Percentiles rank a stretch among this genome's conserved stretches.
Evolutionary conservation across 2,329 filamentous ascomycete genomes (phyloP).

Genomic region (Cylindrodendrum hubeiense): DNA sequence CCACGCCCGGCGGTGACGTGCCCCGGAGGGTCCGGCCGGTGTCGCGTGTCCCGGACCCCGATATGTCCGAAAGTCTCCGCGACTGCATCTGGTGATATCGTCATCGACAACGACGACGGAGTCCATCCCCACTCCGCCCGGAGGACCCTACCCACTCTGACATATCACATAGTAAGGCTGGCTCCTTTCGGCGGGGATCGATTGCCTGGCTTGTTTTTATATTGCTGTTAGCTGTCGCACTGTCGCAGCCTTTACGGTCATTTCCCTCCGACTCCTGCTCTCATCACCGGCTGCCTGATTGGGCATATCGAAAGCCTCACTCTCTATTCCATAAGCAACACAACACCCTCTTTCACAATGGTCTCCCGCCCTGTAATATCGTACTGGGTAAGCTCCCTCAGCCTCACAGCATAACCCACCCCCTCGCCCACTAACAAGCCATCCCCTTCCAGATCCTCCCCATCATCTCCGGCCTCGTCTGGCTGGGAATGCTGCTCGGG

Average conservation of each 20-base stretch:
- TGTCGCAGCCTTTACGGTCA: background rate
- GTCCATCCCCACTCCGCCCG: background rate
- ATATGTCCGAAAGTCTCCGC: slow-evolving; percentile 23
- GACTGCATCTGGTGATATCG: slow-evolving; percentile 14
- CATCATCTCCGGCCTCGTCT: slow-evolving; percentile 73
- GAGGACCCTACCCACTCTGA: background rate
- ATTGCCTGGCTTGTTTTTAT: background rate
- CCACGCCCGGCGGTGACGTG: background rate
- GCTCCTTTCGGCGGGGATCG: background rate
- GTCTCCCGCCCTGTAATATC: slow-evolving; percentile 49
- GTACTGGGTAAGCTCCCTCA: slow-evolving; percentile 53
- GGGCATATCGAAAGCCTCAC: background rate
- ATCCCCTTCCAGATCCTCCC: slow-evolving; percentile 69
- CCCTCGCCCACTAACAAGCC: background rate
- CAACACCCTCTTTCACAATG: slow-evolving; percentile 43
- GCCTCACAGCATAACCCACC: too few relatives aligned
- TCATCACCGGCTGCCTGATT: background rate
- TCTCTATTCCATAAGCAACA: background rate
- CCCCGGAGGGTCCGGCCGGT: background rate
- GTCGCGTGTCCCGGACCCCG: slow-evolving; percentile 10
- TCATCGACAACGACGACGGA: slow-evolving; percentile 17
- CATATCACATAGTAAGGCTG: slow-evolving; percentile 13
- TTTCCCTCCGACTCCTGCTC: background rate
- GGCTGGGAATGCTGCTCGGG: slow-evolving; percentile 76
- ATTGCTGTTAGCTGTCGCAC: background rate